Conservation (phyloP, 345 rosid species). For the Raphanus raphanistrum region DNA sequence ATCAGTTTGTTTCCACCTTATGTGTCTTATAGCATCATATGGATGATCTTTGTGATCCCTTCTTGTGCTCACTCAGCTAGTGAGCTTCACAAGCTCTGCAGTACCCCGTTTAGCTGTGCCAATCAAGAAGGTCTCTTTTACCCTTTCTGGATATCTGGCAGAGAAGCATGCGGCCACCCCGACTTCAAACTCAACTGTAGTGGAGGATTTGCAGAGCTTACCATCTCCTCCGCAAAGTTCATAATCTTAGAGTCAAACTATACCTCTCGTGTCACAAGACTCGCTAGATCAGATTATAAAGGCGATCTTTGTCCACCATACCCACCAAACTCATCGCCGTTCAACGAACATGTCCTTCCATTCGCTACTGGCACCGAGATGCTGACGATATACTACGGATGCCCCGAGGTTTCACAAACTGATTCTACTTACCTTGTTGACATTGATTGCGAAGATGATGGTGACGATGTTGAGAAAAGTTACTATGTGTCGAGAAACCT, state of each 20-base stretch:
- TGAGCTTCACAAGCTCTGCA: neutral
- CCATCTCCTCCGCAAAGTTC: neutral
- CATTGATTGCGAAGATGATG: neutral
- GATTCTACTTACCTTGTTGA: neutral
- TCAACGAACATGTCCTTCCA: neutral
- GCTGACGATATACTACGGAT: neutral
- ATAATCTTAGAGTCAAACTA: neutral
- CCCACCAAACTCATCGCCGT: neutral
- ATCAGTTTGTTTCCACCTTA: neutral
- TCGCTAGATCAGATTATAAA: neutral
- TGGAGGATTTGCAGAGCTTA: neutral
- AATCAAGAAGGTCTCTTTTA: neutral
- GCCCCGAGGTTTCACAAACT: neutral
- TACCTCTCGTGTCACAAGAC: neutral
- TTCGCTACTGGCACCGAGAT: neutral
- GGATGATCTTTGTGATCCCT: neutral
- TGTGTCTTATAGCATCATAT: neutral
- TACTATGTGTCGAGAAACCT: neutral
- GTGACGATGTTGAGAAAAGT: neutral
- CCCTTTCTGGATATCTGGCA: neutral
- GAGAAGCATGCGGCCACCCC: neutral
- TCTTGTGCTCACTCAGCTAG: neutral
- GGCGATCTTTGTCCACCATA: neutral
- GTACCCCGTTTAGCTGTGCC: neutral
- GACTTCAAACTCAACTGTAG: neutral